Conservation (phyloP, 2,329 filamentous ascomycete genomes). For the Penicillium sp. region DNA sequence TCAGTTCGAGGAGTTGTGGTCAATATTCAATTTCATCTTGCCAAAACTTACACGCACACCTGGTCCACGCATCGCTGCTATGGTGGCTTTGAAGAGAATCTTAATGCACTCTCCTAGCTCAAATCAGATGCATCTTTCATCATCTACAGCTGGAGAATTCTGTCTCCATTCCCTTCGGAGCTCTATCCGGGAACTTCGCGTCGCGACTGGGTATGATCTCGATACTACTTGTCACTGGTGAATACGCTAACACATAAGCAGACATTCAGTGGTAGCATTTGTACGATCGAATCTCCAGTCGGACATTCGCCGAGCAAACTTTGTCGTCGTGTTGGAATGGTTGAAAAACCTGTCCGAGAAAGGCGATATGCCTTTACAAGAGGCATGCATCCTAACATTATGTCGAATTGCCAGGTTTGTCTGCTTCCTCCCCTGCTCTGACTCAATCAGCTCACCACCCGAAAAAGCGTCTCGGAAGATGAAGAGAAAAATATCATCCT, state of each 20-base stretch:
- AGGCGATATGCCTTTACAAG: constrained; percentile 62
- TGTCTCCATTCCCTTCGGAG: constrained; percentile 76
- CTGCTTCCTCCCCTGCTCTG: neutral
- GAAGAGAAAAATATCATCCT: constrained; percentile 83
- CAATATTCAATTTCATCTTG: constrained; percentile 42
- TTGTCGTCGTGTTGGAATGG: constrained; percentile 63
- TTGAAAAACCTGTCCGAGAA: constrained; percentile 68
- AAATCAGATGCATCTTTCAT: constrained; percentile 61
- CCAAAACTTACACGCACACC: constrained; percentile 47
- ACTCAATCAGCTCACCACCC: neutral
- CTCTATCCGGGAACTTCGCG: constrained; percentile 75
- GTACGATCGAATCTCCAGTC: constrained; percentile 48
- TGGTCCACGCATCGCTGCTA: constrained; percentile 62
- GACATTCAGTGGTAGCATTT: constrained; percentile 62
- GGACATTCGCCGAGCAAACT: constrained; percentile 56
- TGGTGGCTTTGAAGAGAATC: constrained; percentile 65
- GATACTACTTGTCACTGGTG: neutral
- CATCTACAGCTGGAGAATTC: constrained; percentile 68
- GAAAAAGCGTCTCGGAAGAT: constrained; percentile 60
- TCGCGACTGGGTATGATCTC: constrained; percentile 61
- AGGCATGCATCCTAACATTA: constrained; percentile 81
- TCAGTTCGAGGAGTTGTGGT: constrained; percentile 35
- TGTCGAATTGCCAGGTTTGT: constrained; percentile 69
- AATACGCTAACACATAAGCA: constrained; percentile 29
- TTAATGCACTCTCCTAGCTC: constrained; percentile 60